These are phyloP conservation scores for Colletotrichum sp. DNA, from an alignment of 2,329 filamentous ascomycete species.

Conservation along the genomic window DNA sequence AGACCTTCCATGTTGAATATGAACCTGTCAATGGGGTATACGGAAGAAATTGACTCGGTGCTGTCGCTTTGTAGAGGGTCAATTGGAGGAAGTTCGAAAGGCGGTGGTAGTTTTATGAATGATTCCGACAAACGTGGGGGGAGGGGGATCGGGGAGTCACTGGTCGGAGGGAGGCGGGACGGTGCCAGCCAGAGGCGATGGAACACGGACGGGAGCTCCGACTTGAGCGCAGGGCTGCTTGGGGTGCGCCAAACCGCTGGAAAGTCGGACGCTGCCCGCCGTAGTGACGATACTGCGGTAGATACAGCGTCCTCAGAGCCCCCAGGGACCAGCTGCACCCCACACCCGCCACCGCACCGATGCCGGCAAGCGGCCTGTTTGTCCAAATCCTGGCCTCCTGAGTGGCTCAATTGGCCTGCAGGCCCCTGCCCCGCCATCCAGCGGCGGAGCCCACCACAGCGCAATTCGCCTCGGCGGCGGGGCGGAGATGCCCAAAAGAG, in stretches of 20 bases:
- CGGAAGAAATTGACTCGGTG: neutral
- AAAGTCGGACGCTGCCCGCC: neutral
- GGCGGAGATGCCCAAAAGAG: slow-evolving; percentile 23
- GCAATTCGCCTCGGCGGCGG: neutral
- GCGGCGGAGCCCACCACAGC: neutral
- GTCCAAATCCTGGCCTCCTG: neutral
- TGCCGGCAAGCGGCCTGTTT: neutral
- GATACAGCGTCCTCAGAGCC: neutral
- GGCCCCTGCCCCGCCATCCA: neutral
- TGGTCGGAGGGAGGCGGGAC: neutral
- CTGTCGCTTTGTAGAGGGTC: neutral
- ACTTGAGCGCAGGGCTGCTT: neutral
- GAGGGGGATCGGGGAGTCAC: neutral
- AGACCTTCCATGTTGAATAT: slow-evolving; percentile 57
- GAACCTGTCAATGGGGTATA: slow-evolving; percentile 4
- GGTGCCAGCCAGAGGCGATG: neutral
- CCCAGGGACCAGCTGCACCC: neutral
- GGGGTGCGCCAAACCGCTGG: neutral
- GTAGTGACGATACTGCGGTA: neutral
- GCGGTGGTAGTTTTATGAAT: slow-evolving; percentile 6
- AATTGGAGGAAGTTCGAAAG: neutral
- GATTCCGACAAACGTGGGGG: neutral
- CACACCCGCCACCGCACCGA: slow-evolving; percentile 2
- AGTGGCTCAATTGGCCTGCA: neutral
- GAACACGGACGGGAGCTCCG: slow-evolving; percentile 1